These are phyloP conservation scores for Mortierella sp. DNA, from an alignment of 371 early-diverging fungal species.

Conservation along the genomic window DNA sequence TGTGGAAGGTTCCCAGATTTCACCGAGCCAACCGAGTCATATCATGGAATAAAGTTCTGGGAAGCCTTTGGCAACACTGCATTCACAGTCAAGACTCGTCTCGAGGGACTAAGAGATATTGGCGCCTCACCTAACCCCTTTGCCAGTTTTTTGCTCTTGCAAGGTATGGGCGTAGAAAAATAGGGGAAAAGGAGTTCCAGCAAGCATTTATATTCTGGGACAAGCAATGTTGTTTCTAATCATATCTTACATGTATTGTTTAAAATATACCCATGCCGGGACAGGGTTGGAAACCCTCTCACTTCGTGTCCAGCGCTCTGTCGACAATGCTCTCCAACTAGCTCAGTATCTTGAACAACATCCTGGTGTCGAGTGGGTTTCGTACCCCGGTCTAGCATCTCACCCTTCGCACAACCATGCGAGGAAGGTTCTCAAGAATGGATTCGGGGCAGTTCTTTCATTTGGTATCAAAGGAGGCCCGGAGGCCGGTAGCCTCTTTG, in stretches of 20 bases:
- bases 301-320: conserved; percentile 89
- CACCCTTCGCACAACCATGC: conserved; percentile 83
- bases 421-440: conserved; percentile 78
- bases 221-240: not conserved
- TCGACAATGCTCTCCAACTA: conserved; percentile 80
- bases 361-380: conserved; percentile 84
- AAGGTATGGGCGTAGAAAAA: conserved; percentile 76
- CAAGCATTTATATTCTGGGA: not conserved
- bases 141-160: conserved; percentile 85
- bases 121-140: conserved; percentile 90
- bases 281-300: conserved; percentile 84
- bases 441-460: conserved; percentile 88
- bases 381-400: conserved; percentile 84
- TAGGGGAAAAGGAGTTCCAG: not conserved
- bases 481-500: conserved; percentile 69
- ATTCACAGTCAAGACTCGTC: conserved; percentile 80
- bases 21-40: conserved; percentile 86
- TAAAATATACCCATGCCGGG: not conserved
- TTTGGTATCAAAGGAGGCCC: conserved; percentile 86
- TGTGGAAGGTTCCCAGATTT: conserved; percentile 90
- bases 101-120: conserved; percentile 86
- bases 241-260: no score
- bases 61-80: conserved; percentile 84
- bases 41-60: conserved; percentile 90
- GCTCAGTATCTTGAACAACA: conserved; percentile 82